Evolutionary conservation across 1,284 basidiomycete genomes (phyloP).

Genomic region (Ustilago xerochloae): DNA sequence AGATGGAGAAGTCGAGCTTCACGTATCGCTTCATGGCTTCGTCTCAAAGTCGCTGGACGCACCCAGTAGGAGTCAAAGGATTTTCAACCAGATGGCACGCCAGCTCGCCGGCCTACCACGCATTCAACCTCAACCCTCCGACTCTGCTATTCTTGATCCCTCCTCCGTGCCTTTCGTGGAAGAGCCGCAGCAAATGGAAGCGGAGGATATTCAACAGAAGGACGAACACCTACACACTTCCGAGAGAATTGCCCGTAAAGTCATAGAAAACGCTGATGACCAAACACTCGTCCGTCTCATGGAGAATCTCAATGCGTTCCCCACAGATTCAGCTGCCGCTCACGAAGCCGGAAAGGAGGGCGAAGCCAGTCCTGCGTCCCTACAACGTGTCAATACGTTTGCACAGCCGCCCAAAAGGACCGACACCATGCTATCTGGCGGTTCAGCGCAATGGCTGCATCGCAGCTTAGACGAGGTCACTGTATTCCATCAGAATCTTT

Average conservation of each 20-base stretch:
- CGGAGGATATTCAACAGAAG: not conserved
- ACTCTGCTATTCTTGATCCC: conserved; percentile 17
- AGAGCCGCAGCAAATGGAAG: conserved; percentile 35
- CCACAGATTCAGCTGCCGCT: conserved; percentile 43
- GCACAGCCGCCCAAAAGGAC: conserved; percentile 16
- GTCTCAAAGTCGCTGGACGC: conserved; percentile 30
- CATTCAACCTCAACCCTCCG: conserved; percentile 20
- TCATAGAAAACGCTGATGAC: conserved; percentile 47
- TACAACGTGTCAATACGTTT: not conserved
- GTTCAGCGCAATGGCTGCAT: conserved; percentile 48
- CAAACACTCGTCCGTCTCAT: conserved; percentile 47
- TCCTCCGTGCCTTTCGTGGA: conserved; percentile 23
- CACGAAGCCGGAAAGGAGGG: conserved; percentile 15
- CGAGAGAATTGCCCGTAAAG: conserved; percentile 39
- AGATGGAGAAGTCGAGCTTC: conserved; percentile 52
- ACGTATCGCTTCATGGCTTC: conserved; percentile 39
- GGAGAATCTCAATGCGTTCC: conserved; percentile 51
- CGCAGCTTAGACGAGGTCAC: conserved; percentile 52
- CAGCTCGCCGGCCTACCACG: conserved; percentile 45
- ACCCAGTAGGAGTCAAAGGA: conserved; percentile 41
- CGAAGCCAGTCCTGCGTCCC: not conserved
- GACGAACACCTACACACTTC: conserved; percentile 7
- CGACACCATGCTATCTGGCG: conserved; percentile 33
- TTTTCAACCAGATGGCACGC: conserved; percentile 54
- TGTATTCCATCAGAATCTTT: conserved; percentile 47